Percentiles rank a stretch among this genome's conserved stretches.
These are phyloP conservation scores for Suillus weaverae DNA, from an alignment of 768 basidiomycete genomes.

Conservation along the genomic window DNA sequence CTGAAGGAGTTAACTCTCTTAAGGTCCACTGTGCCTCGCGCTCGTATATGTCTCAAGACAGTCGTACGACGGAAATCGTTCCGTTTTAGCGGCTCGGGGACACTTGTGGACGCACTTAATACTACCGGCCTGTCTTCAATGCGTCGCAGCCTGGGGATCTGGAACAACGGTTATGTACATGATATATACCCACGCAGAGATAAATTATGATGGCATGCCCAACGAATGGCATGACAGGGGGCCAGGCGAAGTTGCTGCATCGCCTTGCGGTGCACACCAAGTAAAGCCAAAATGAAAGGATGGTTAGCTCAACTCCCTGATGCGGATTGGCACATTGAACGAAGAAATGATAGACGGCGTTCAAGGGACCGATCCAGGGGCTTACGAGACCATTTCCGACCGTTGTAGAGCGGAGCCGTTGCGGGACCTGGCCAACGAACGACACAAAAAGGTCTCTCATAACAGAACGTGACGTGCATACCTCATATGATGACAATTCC, in stretches of 20 bases:
- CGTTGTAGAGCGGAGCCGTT: neutral
- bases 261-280: constrained; percentile 2
- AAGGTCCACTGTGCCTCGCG: constrained; percentile 22
- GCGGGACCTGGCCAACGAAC: constrained; percentile 2
- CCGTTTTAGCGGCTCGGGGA: constrained; percentile 4
- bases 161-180: constrained; percentile 5
- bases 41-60: neutral
- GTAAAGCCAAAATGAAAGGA: neutral
- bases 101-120: neutral
- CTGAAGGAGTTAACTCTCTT: constrained; percentile 32
- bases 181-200: constrained; percentile 6
- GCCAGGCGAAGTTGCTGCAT: neutral
- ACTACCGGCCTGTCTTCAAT: neutral
- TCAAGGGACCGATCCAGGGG: constrained; percentile 13
- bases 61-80: constrained; percentile 5
- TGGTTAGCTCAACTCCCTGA: neutral
- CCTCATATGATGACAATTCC: neutral
- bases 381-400: constrained; percentile 1
- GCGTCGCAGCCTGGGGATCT: neutral
- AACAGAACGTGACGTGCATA: neutral
- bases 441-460: constrained; percentile 2
- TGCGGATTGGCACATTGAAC: neutral
- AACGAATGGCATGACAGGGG: constrained; percentile 1
- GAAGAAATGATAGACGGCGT: constrained; percentile 1
- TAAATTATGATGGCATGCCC: constrained; percentile 4